Evolutionary conservation across 768 basidiomycete genomes (phyloP).

Genomic region (Lactarius sanguifluus): DNA sequence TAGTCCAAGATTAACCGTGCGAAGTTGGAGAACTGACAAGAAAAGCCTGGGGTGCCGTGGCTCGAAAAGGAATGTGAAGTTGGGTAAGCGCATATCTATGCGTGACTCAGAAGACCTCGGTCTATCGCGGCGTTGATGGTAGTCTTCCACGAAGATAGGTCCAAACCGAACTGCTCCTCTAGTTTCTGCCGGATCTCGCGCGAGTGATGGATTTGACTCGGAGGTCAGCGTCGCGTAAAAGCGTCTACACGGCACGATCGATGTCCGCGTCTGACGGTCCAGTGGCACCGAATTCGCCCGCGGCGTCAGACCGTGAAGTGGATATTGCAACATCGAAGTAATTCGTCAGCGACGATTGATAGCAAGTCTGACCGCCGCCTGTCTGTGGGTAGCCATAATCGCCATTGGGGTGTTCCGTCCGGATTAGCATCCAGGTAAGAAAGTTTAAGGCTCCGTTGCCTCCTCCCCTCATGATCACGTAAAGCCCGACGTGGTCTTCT

Average conservation of each 20-base stretch:
- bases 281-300: constrained; percentile 45
- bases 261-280: constrained; percentile 67
- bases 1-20: constrained; percentile 23
- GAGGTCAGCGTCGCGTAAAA: constrained; percentile 77
- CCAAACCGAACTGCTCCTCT: constrained; percentile 79
- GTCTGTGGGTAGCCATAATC: constrained; percentile 16
- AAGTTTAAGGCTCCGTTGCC: constrained; percentile 43
- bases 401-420: constrained; percentile 70
- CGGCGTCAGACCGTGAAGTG: constrained; percentile 46
- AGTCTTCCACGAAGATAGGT: constrained; percentile 67
- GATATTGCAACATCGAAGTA: constrained; percentile 75
- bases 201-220: constrained; percentile 18
- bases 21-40: background rate
- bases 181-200: constrained; percentile 82
- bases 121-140: constrained; percentile 81
- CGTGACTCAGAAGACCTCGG: constrained; percentile 52
- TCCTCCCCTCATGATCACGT: no score
- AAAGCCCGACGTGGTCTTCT: no score
- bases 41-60: no score
- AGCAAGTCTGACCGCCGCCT: constrained; percentile 46
- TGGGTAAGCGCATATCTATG: constrained; percentile 12
- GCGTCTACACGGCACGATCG: constrained; percentile 69
- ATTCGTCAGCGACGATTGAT: constrained; percentile 56
- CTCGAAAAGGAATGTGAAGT: background rate
- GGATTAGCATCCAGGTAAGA: constrained; percentile 66